Base-by-base conservation (phyloP, 106 monocot species). In the Dioscorea alata region DNA sequence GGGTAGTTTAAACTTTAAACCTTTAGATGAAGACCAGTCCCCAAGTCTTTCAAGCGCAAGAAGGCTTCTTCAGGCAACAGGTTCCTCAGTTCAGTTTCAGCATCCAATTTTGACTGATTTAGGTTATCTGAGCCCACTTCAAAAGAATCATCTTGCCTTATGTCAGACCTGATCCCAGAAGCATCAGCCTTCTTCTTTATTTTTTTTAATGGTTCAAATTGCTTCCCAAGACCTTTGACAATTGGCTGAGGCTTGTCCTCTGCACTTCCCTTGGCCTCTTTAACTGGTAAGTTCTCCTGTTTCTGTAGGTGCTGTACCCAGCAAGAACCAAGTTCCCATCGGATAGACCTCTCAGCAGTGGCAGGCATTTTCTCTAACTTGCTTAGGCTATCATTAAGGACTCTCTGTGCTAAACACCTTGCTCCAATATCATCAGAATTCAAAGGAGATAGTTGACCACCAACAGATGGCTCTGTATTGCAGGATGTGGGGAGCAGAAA, bases 311-410 rank as follows among this genome's bases (percentile, higher is more conserved):
- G 89, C 48, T 91, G 96, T 28, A 96, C 80, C 96, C 96, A 96
- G 75, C 88, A 89, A 65, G 91, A 88, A 65, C 96, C 96, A 17
- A 96, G 86, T 61, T 96, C 96, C 96, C 96, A 96, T 65, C 91
- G 82, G 60, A 96, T 83, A 13, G 68, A 77, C 35, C 58, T 82
- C 59, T 82, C 64, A 8, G 34, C 25, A 69, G 1, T 52, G 13
- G 23, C 65, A 62, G 80, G 24, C 14, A 33, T 21, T 60, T 81
- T 72, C 33, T 82, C 80, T 57, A 97, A 53, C 31, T 76, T 87
- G 25, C 19, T 54, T 57, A 97, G 63, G 66, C 92, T 89, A 61
- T 97, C 84, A 28, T 62, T 59, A 50, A 92, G 63, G 64, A 97
- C 42, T 65, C 31, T 86, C 23, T 56, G 56, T 33, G 68, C 84